These are phyloP conservation scores for Phycomyces nitens DNA, from an alignment of 192 early-diverging fungal species.

Conservation along the genomic window DNA sequence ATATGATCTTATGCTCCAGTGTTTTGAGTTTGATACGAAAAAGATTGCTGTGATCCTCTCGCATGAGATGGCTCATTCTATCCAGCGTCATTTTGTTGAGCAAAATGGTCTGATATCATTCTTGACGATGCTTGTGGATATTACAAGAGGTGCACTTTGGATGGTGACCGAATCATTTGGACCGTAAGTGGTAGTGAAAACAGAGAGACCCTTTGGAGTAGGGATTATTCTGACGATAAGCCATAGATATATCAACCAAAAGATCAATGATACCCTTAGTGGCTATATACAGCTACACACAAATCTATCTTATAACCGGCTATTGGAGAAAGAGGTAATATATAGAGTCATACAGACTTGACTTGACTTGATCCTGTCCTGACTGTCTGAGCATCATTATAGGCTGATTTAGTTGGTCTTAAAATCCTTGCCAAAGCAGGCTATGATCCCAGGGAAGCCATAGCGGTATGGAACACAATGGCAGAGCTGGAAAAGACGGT, in stretches of 20 bases:
- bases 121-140: constrained; percentile 43
- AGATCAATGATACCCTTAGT: constrained; percentile 21
- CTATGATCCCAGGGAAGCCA: constrained; percentile 44
- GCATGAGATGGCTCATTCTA: constrained; percentile 48
- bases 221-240: too few relatives aligned
- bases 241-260: constrained; percentile 27
- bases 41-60: constrained; percentile 43
- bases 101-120: constrained; percentile 44
- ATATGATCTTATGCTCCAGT: constrained; percentile 30
- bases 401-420: constrained; percentile 46
- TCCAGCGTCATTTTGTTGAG: constrained; percentile 51
- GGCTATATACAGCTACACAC: too few relatives aligned
- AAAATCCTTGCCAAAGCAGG: constrained; percentile 47
- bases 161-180: constrained; percentile 28
- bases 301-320: too few relatives aligned
- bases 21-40: constrained; percentile 35
- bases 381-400: too few relatives aligned
- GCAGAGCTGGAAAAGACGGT: constrained; percentile 14
- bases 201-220: neutral
- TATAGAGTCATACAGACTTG: too few relatives aligned
- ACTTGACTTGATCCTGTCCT: too few relatives aligned
- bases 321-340: too few relatives aligned
- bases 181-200: constrained; percentile 9
- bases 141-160: constrained; percentile 30
- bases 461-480: constrained; percentile 48